These are phyloP conservation scores for Cladosporium cucumerinum DNA, from an alignment of 2,329 filamentous ascomycete species.

Conservation along the genomic window DNA sequence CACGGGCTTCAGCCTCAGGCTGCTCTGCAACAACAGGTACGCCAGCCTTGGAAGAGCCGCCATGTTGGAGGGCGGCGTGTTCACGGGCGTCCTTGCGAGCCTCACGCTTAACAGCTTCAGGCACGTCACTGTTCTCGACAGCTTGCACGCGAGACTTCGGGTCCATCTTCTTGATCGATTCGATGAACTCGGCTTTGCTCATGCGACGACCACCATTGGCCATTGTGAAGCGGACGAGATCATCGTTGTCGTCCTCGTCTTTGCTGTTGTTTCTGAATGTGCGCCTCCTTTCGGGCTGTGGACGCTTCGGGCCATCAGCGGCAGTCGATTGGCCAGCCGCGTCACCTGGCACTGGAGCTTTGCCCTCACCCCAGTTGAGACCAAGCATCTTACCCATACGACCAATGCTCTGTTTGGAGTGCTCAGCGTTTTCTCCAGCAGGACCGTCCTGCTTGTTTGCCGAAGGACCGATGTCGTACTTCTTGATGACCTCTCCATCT, in stretches of 20 bases:
- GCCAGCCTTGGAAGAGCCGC: constrained; percentile 7
- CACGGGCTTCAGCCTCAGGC: constrained; percentile 20
- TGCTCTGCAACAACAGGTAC: constrained; percentile 26
- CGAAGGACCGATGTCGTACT: constrained; percentile 61
- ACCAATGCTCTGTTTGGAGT: constrained; percentile 43
- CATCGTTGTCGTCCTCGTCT: constrained; percentile 60
- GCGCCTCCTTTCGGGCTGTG: constrained; percentile 5
- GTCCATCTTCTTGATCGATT: constrained; percentile 69
- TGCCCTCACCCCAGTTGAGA: constrained; percentile 31
- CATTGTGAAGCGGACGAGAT: constrained; percentile 72
- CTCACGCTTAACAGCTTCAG: constrained; percentile 47
- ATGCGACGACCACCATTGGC: constrained; percentile 68
- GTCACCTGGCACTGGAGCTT: constrained; percentile 21
- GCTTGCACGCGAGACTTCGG: constrained; percentile 56
- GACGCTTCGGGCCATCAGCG: not conserved
- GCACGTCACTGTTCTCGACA: constrained; percentile 47
- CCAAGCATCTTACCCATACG: constrained; percentile 56
- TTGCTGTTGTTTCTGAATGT: constrained; percentile 5
- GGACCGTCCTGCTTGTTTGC: constrained; percentile 17
- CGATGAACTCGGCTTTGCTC: constrained; percentile 77
- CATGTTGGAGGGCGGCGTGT: constrained; percentile 22
- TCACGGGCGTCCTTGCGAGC: constrained; percentile 42
- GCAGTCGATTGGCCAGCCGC: constrained; percentile 18
- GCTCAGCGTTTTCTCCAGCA: not conserved
- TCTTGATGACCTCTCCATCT: constrained; percentile 81